A percentile compares a stretch with the other conserved stretches of the same genome.
Evolutionary conservation across 345 rosid species (phyloP).

Genomic region (Brassica nigra): DNA sequence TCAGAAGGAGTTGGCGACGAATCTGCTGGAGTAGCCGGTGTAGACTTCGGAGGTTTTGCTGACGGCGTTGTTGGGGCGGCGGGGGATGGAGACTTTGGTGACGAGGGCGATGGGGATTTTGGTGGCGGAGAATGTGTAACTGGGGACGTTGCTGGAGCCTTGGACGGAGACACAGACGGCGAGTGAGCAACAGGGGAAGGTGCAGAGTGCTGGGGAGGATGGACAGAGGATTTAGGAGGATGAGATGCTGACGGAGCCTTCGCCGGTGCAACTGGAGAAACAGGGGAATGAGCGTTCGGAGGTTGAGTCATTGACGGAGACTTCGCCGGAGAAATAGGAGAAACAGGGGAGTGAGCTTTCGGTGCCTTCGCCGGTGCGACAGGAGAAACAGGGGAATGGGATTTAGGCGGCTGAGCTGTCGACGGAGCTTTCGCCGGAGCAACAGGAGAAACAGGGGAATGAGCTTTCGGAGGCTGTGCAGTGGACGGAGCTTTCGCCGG

Average conservation of each 20-base stretch:
- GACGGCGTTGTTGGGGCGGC: background rate
- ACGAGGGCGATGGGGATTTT: background rate
- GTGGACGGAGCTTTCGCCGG: background rate
- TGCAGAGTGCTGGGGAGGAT: too few relatives aligned
- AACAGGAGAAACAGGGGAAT: background rate
- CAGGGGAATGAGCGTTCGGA: background rate
- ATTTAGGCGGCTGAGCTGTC: background rate
- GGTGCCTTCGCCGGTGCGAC: background rate
- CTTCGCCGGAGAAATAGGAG: background rate
- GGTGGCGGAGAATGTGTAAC: background rate
- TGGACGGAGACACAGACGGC: background rate
- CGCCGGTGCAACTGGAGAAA: background rate
- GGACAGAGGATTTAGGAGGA: background rate
- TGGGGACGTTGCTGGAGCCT: background rate
- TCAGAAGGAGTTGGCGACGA: background rate
- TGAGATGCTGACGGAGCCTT: background rate
- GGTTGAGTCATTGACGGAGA: background rate
- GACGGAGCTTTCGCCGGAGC: background rate
- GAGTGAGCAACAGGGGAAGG: background rate
- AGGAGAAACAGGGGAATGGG: background rate
- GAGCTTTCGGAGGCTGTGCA: background rate
- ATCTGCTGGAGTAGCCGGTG: slow-evolving; percentile 6
- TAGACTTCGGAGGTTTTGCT: background rate
- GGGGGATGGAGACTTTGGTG: slow-evolving; percentile 24
- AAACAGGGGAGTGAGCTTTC: background rate